Base-by-base conservation (phyloP, 139 green algal species). In the Coelastrella sp. region DNA sequence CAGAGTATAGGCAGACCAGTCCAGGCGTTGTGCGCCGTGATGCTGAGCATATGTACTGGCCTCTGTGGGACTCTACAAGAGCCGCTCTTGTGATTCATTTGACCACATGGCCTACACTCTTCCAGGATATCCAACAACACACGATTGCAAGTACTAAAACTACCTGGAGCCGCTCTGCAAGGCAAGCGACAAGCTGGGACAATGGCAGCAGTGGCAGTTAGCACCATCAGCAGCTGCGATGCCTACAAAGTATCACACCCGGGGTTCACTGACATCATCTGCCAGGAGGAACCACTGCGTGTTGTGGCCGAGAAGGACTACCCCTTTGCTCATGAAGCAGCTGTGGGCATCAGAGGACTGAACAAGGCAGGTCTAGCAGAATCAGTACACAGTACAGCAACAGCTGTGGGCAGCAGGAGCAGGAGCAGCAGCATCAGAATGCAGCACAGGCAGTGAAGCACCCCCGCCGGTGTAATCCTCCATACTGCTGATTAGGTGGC, bases 301-400 rank as follows among this genome's bases (percentile, higher is more conserved):
- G 35, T 89, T 19, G 70, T 82, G 7, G 70, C 70, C 6, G 57
- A 89, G 20, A 74, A 20, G 49, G 84, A 82, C 70, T 83, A 83
- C 19, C 9, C 15, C 27, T 89, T 89, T 73, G 84, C 84, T 8
- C 84, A 89, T 72, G 84, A 89, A 56, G 84, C 84, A 3, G 68
- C 84, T 17, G 84, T 89, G 56, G 79, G 63, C 27, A 49, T 89
- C 24, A 56, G 25, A 35, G 65, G 65, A 15, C 17, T 87, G 24
- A 78, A 87, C 25, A 87, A 87, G 58, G 82, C 78, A 58, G 15
- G 80, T 27, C 22, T 1, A 72, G 15, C 12, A 7, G 63, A 72
- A 72, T 22, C 12, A 72, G 63, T 72, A 72, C 3, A 72, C 63
- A 72, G 15, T 72, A 72, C 12, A 72, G 63, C 63, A 72, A 72